phyloP scores from a whole-genome alignment of 495 filamentous ascomycete species.

The Lasiosphaeris hirsuta region DNA sequence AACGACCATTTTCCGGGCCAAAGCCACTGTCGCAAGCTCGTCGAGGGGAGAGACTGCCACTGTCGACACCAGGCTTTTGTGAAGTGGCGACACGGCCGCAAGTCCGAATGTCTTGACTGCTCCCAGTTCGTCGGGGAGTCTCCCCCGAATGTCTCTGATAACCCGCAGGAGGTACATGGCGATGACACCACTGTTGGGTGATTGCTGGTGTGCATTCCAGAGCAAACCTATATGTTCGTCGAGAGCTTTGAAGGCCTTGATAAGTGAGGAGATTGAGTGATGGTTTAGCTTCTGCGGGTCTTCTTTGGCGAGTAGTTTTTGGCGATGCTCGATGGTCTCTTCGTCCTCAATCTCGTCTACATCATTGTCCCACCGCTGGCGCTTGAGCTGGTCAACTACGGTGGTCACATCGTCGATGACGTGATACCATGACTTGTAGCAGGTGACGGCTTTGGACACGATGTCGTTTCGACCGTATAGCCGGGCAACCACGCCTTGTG shows the following conservation, averaged over 20 bases:
- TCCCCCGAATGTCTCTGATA: conserved; percentile 68
- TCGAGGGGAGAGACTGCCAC: conserved; percentile 38
- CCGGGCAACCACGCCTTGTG: conserved; percentile 42
- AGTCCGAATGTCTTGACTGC: conserved; percentile 45
- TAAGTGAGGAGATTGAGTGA: conserved; percentile 55
- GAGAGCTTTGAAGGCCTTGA: conserved; percentile 56
- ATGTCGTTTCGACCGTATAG: conserved; percentile 64
- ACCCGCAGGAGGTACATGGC: conserved; percentile 71
- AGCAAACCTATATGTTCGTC: conserved; percentile 50
- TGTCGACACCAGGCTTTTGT: conserved; percentile 47
- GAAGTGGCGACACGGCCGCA: conserved; percentile 53
- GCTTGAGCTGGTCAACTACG: conserved; percentile 63
- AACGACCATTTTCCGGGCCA: conserved; percentile 38
- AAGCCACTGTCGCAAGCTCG: conserved; percentile 35
- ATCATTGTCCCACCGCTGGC: conserved; percentile 72
- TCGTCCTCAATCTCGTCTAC: conserved; percentile 74
- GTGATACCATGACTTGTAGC: conserved; percentile 66
- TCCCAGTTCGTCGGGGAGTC: conserved; percentile 52
- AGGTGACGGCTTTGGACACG: conserved; percentile 54
- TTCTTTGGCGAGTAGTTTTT: conserved; percentile 62
- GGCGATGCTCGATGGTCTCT: conserved; percentile 62
- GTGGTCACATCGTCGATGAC: conserved; percentile 57
- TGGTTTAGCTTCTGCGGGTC: conserved; percentile 66
- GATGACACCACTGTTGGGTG: conserved; percentile 48
- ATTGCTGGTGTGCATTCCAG: conserved; percentile 43